Percentiles rank a stretch among this genome's conserved stretches.
phyloP scores from a whole-genome alignment of 164 flowering plant species.

The Vitis rotundifolia region DNA sequence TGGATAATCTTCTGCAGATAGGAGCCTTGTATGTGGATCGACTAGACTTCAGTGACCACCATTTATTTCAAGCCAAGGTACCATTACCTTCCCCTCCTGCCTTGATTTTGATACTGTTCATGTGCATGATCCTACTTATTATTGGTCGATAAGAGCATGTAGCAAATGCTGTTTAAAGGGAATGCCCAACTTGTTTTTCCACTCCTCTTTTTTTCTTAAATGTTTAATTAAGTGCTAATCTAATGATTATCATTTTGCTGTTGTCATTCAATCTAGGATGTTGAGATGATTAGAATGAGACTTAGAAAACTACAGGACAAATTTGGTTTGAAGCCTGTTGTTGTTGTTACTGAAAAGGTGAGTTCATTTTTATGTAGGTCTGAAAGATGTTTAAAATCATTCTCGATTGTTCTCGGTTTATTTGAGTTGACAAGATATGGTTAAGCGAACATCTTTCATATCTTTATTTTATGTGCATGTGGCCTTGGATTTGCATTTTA shows the following conservation, averaged over 20 bases:
- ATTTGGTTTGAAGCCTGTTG: conserved; percentile 52
- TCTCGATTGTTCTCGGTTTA: too few relatives aligned
- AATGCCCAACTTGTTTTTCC: neutral
- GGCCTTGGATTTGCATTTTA: too few relatives aligned
- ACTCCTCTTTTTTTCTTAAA: neutral
- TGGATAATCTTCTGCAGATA: conserved; percentile 46
- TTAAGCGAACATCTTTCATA: too few relatives aligned
- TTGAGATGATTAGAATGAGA: conserved; percentile 42
- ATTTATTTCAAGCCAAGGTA: conserved; percentile 57
- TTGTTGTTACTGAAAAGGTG: conserved; percentile 86
- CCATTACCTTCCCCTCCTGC: neutral
- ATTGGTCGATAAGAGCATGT: neutral
- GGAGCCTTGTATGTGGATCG: conserved; percentile 59
- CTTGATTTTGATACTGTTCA: neutral
- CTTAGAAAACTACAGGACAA: conserved; percentile 42
- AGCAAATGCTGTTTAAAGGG: neutral
- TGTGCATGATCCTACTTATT: too few relatives aligned
- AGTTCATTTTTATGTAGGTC: conserved; percentile 2
- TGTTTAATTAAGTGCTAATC: neutral
- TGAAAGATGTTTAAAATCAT: too few relatives aligned
- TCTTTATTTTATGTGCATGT: too few relatives aligned
- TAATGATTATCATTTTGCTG: neutral
- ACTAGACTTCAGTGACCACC: conserved; percentile 83
- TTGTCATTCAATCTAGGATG: conserved; percentile 45
- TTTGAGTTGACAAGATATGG: too few relatives aligned